Base-by-base conservation (phyloP, 1,284 basidiomycete genomes). In the Boletus mariae region DNA sequence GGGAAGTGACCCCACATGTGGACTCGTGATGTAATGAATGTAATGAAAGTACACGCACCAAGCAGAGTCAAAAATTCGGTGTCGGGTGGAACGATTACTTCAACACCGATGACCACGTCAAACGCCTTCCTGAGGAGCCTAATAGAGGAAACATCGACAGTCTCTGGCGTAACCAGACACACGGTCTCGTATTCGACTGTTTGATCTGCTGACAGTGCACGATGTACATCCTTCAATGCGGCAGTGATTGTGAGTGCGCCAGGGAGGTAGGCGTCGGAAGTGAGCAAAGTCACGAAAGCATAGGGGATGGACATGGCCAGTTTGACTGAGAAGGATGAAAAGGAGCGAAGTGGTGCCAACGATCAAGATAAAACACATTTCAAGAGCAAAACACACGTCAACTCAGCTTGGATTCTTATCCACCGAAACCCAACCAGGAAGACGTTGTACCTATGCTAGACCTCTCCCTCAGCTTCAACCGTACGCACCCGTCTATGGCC, bases 121-220 rank as follows among this genome's bases (percentile, higher is more conserved):
- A 88, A 99, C 3, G 85, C 85, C 61, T 81, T 80, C 59, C 94
- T 80, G 51, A 98, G 80, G 40, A 84, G 80, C 65, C 87, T 92
- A 60, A 96, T 87, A 44, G 91, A 82, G 46, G 82, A 79, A n/a
- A 95, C 89, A 66, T 92, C 86, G 61, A 98, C 85, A 0, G 91
- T 89, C 67, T 95, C 92, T 48, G 96, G 94, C 5, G 95, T 96
- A 58, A 96, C 92, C 45, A 99, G 77, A 71, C 93, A 97, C 57
- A 94, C 85, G n/a, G 89, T 90, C 63, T 94, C 82, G 65, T 92
- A 95, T 46, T 79, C 71, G 57, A 85, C 75, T 59, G 88, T 78
- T 42, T 83, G 83, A 26, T 73, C 70, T 44, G 29, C 8, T 29
- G 29, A 29, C 9, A 10, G 29, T 29, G 67, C 65, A 25, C 82